phyloP scores from a whole-genome alignment of 1,284 basidiomycete genomes.

The Golubevia sp. region DNA sequence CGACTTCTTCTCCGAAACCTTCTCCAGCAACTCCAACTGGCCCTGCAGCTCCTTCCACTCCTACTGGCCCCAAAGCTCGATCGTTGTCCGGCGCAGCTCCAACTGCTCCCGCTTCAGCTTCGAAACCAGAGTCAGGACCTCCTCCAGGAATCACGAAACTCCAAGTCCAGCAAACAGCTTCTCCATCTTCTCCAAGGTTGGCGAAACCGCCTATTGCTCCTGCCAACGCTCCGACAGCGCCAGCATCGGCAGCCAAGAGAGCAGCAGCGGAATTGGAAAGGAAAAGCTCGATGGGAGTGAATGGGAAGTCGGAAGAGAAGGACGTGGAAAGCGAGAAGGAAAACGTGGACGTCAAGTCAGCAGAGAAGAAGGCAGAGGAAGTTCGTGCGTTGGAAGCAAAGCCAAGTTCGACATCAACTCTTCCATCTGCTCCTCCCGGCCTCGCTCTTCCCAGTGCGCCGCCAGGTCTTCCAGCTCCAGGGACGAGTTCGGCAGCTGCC shows the following conservation, averaged over 20 bases:
- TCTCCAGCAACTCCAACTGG: not conserved
- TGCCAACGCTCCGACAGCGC: not conserved
- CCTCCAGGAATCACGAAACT: not conserved
- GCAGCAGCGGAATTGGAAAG: not conserved
- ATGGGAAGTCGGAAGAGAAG: not conserved
- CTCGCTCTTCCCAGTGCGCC: conserved; percentile 3
- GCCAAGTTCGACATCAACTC: conserved; percentile 4
- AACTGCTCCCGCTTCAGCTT: not conserved
- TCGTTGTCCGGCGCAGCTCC: not conserved
- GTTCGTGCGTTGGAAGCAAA: not conserved
- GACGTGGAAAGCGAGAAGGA: not conserved
- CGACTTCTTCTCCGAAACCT: not conserved
- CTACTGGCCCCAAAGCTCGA: not conserved
- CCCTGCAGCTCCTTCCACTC: not conserved
- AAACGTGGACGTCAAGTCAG: not conserved
- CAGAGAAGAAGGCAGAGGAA: not conserved
- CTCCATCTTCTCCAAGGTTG: not conserved
- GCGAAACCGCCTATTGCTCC: not conserved
- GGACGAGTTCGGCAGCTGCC: not conserved
- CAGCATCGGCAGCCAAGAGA: not conserved
- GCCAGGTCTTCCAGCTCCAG: not conserved
- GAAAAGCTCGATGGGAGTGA: too few relatives aligned
- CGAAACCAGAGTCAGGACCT: not conserved
- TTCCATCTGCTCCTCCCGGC: conserved; percentile 10
- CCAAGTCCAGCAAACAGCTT: not conserved